Evolutionary conservation across 129 eudicot genomes (phyloP).

Genomic region (Tagetes patula): DNA sequence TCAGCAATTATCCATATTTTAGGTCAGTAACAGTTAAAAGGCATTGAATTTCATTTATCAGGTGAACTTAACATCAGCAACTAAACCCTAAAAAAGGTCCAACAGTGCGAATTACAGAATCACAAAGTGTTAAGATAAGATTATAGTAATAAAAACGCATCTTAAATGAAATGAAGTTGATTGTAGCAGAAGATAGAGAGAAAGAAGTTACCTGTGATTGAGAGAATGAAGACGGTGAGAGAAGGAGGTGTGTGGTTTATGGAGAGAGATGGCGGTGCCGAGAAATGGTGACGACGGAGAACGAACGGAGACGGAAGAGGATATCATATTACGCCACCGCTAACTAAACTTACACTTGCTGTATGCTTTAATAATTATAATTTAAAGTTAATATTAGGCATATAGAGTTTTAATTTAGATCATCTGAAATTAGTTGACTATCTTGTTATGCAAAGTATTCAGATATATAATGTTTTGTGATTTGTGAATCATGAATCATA

Average conservation of each 20-base stretch:
- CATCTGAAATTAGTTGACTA: too few relatives aligned
- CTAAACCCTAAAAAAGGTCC: slow-evolving; percentile 20
- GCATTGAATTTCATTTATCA: background rate
- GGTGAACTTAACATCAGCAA: slow-evolving; percentile 19
- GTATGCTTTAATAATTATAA: background rate
- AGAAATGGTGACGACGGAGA: slow-evolving; percentile 30
- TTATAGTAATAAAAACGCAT: background rate
- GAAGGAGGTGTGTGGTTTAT: slow-evolving; percentile 16
- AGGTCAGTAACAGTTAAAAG: background rate
- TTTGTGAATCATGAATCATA: too few relatives aligned
- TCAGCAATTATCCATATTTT: background rate
- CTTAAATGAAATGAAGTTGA: background rate
- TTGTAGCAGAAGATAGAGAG: slow-evolving; percentile 7
- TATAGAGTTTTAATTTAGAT: too few relatives aligned
- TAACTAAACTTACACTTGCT: background rate
- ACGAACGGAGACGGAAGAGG: slow-evolving; percentile 26
- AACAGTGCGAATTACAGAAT: slow-evolving; percentile 1
- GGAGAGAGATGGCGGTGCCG: slow-evolving; percentile 32
- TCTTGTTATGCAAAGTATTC: too few relatives aligned
- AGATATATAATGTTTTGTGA: too few relatives aligned
- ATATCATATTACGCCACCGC: slow-evolving; percentile 28
- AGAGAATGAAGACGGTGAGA: slow-evolving; percentile 15
- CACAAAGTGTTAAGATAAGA: background rate
- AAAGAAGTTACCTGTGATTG: slow-evolving; percentile 19
- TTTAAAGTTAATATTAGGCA: too few relatives aligned